Percentiles rank a stretch among this genome's conserved stretches.
These are phyloP conservation scores for Daucus carota DNA, from an alignment of 129 eudicot genomes.

Conservation along the genomic window DNA sequence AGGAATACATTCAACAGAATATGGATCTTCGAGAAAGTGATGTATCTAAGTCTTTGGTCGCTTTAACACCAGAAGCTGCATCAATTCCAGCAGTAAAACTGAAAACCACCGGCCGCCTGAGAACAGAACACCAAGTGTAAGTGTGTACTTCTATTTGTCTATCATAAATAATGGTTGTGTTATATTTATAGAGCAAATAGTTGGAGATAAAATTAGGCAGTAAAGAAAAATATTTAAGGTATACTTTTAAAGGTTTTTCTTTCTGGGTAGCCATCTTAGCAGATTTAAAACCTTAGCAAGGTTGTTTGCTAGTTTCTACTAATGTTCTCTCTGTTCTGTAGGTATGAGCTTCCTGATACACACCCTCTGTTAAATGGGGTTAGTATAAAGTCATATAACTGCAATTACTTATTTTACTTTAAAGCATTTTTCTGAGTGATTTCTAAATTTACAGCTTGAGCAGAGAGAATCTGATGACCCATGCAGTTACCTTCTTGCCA, in stretches of 20 bases:
- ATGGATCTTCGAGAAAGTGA: slow-evolving; percentile 61
- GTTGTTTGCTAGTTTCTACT: neutral
- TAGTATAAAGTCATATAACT: slow-evolving; percentile 20
- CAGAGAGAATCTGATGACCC: slow-evolving; percentile 98
- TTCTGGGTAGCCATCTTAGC: no score
- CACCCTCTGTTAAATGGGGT: slow-evolving; percentile 82
- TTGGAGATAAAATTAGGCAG: neutral
- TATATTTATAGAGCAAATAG: neutral
- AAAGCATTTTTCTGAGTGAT: no score
- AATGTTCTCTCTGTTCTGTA: slow-evolving; percentile 32
- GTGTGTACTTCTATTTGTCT: slow-evolving; percentile 16
- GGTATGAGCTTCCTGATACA: slow-evolving; percentile 93
- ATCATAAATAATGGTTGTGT: neutral
- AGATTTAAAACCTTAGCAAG: no score
- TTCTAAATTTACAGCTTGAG: neutral
- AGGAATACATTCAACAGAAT: slow-evolving; percentile 49
- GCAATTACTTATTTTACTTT: no score
- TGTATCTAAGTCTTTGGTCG: slow-evolving; percentile 79
- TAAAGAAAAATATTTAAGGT: no score
- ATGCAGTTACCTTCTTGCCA: slow-evolving; percentile 76
- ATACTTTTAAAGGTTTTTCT: no score
- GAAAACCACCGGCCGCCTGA: slow-evolving; percentile 70
- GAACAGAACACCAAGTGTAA: slow-evolving; percentile 99
- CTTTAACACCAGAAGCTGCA: slow-evolving; percentile 78
- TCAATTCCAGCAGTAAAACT: slow-evolving; percentile 84